A percentile compares a stretch with the other conserved stretches of the same genome.
Evolutionary conservation across 1,284 basidiomycete genomes (phyloP).

Genomic region (Inonotus obliquus): DNA sequence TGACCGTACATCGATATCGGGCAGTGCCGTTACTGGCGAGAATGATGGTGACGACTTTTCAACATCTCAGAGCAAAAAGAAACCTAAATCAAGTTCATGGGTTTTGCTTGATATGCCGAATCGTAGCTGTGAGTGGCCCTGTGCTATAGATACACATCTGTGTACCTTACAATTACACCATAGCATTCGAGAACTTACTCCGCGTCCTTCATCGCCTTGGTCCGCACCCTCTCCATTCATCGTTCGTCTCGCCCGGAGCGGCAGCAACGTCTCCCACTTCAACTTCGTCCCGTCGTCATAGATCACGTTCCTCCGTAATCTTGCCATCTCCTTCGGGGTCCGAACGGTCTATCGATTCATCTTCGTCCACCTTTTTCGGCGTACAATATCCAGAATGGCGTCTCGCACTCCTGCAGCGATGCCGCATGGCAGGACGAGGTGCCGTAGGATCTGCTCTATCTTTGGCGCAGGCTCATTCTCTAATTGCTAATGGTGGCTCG

Average conservation of each 20-base stretch:
- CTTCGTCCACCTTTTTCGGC: slow-evolving; percentile 19
- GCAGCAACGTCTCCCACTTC: slow-evolving; percentile 22
- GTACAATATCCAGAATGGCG: slow-evolving; percentile 65
- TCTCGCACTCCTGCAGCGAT: slow-evolving; percentile 39
- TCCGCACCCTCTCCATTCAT: slow-evolving; percentile 37
- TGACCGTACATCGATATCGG: slow-evolving; percentile 1
- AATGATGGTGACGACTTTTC: neutral
- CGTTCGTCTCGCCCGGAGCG: slow-evolving; percentile 37
- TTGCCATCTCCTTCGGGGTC: slow-evolving; percentile 13
- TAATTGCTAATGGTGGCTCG: slow-evolving; percentile 30
- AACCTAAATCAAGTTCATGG: slow-evolving; percentile 38
- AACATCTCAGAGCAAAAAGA: slow-evolving; percentile 12
- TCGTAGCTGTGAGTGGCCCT: slow-evolving; percentile 40
- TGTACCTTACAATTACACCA: neutral
- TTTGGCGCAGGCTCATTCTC: slow-evolving; percentile 32
- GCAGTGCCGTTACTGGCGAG: neutral
- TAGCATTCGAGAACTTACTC: slow-evolving; percentile 52
- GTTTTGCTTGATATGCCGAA: slow-evolving; percentile 54
- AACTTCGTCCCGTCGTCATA: slow-evolving; percentile 15
- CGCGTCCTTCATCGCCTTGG: slow-evolving; percentile 57
- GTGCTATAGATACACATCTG: neutral
- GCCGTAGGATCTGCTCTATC: slow-evolving; percentile 45
- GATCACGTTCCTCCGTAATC: slow-evolving; percentile 6
- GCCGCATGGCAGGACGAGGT: slow-evolving; percentile 51
- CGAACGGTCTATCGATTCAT: neutral